Conservation (phyloP, 257 asterid species). For the Nyctanthes arbortristis region DNA sequence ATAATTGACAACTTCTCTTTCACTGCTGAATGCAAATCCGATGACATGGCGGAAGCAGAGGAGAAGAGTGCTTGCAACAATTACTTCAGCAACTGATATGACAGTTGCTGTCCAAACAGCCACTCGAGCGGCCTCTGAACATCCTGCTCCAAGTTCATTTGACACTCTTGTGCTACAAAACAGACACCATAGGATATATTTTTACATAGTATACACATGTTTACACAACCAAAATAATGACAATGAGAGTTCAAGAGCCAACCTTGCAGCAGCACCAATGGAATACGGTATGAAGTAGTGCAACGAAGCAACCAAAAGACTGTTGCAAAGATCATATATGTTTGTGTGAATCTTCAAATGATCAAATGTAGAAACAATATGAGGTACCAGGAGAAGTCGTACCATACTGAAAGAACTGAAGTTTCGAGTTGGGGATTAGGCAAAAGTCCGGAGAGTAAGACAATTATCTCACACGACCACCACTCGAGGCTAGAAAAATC, state of each 20-base stretch:
- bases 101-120: constrained; percentile 44
- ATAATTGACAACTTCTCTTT: constrained; percentile 42
- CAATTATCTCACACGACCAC: constrained; percentile 55
- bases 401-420: constrained; percentile 60
- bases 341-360: neutral
- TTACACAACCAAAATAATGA: too few relatives aligned
- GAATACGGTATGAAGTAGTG: constrained; percentile 64
- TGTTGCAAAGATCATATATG: constrained; percentile 25
- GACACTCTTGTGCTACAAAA: constrained; percentile 55
- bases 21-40: constrained; percentile 55
- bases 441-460: constrained; percentile 58
- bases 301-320: constrained; percentile 50
- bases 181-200: neutral
- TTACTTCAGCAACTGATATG: constrained; percentile 44
- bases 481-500: constrained; percentile 47
- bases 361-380: neutral
- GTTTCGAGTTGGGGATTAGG: constrained; percentile 65
- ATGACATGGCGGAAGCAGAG: constrained; percentile 36
- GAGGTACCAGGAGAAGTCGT: neutral
- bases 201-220: too few relatives aligned
- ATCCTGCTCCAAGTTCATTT: constrained; percentile 57
- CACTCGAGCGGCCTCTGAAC: constrained; percentile 41
- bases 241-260: neutral
- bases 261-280: constrained; percentile 69
- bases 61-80: constrained; percentile 35